Evolutionary conservation across 495 filamentous ascomycete genomes (phyloP), one percentile per base, ranked within the genome.

Genomic region (Ramalina peruviana): DNA sequence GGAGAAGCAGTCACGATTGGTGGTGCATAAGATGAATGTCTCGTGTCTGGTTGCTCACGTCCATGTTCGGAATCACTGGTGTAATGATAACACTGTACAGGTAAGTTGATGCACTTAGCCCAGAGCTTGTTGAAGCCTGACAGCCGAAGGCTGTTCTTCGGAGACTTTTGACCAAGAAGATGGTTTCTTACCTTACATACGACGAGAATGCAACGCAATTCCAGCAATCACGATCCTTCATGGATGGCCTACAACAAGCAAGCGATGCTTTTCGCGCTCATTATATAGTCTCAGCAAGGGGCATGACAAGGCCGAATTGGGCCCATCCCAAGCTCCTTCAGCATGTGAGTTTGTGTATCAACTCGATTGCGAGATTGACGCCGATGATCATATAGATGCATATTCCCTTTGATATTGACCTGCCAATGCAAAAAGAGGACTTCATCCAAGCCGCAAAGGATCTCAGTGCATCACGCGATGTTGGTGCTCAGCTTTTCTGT

Each of bases 401-500:
- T 46, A 65, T 74, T 5, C 74, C 78, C 20, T 65, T 71, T 11
- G 76, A 84, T 56, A 60, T 66, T 23, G 69, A 72, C 43, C 47
- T 60, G 19, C 65, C 64, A 36, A 69, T 54, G 61, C 65, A 41
- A 65, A 72, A 51, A 54, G 63, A 15, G 3, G 86, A 92, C 49
- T 97, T 96, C 54, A 67, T 70, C 16, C 67, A 68, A 36, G 80
- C 85, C 43, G 85, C 87, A 2, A 69, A 67, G 48, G 69, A 60
- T 3, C 62, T 89, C 26, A 59, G 74, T 55, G 90, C 88, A 5
- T 95, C 89, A 39, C 81, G 87, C 41, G 90, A 98, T 65, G 73
- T 92, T 30, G 92, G 89, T 13, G 82, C 87, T 17, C 88, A 95
- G 62, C 63, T 99, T 3, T 94, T 90, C 51, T 96, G 92, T 65